A percentile compares a stretch with the other conserved stretches of the same genome.
phyloP scores from a whole-genome alignment of 192 early-diverging fungal genomes.

The Entophlyctis luteolus region DNA sequence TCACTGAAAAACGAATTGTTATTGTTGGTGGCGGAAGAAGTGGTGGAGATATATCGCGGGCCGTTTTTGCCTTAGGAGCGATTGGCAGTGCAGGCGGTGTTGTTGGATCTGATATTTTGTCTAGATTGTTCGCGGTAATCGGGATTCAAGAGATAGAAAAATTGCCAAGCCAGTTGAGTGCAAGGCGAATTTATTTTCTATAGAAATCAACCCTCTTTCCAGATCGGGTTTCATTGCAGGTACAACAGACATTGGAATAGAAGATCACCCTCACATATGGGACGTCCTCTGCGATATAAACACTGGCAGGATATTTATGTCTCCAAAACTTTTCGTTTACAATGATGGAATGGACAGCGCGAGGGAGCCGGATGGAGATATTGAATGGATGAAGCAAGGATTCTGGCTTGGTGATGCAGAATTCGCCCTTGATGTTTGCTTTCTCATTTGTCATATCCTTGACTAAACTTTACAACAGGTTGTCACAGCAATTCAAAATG shows the following conservation, averaged over 20 bases:
- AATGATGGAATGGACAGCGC: not conserved
- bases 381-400: conserved; percentile 31
- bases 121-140: conserved; percentile 88
- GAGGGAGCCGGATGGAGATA: conserved; percentile 18
- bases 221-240: conserved; percentile 89
- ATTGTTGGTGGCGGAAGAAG: conserved; percentile 89
- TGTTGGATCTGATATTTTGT: conserved; percentile 76
- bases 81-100: conserved; percentile 86
- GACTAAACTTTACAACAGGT: conserved; percentile 44
- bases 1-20: conserved; percentile 89
- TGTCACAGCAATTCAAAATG: conserved; percentile 73
- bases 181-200: not conserved
- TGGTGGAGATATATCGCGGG: conserved; percentile 87
- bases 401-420: conserved; percentile 39
- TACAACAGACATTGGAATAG: conserved; percentile 93
- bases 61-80: conserved; percentile 84
- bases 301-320: conserved; percentile 90
- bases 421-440: conserved; percentile 26
- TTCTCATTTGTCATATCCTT: not conserved
- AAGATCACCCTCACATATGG: conserved; percentile 90
- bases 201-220: not conserved
- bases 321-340: conserved; percentile 48
- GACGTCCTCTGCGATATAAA: conserved; percentile 94
- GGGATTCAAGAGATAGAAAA: conserved; percentile 82
- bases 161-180: conserved; percentile 68